Base-by-base conservation (phyloP, 345 rosid genomes). In the Salix exigua region DNA sequence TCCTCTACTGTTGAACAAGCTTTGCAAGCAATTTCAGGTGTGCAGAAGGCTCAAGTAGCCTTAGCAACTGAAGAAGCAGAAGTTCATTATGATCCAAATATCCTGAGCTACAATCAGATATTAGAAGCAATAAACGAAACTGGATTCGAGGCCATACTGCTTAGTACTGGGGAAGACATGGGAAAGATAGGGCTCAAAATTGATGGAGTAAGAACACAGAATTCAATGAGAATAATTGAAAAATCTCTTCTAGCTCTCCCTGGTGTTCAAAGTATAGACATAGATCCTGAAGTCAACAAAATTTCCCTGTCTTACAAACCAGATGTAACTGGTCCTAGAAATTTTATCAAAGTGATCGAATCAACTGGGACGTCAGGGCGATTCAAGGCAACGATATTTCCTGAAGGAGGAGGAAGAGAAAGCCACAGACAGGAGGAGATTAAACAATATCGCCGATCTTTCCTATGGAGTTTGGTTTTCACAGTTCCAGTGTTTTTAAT, bases 61-160 rank as follows among this genome's bases (percentile, higher is more conserved):
- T 85, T 95, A 60, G 98, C 97, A 30, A 91, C 93, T 1, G 99
- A 93, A 84, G 98, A 93, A 86, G 99, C 94, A 7, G 90, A 93
- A 64, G 76, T 91, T 75, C 88, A 84, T 21, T 91, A 86, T 80
- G 96, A 95, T 78, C 90, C 97, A 0, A 85, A 77, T 42, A 50
- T 83, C 35, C 64, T 87, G 6, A 83, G 76, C 79, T 75, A 64
- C 66, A 85, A 81, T 51, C 87, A 81, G 50, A 64, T 95, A 26
- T 35, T 85, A 76, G 82, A 83, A 77, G 86, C 87, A 50, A 76
- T 91, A 2, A 91, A 88, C 2, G 90, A 88, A 31, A 79, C 88
- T 17, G 99, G 99, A 55, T 93, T 91, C 66, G 91, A 87, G 78
- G 97, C 92, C 17, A 30, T 84, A 16, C 93, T 95, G 19, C 83